Evolutionary conservation across 2,329 filamentous ascomycete species (phyloP), one percentile per base, ranked within the genome.

Genomic region (Hymenoscyphus occultus): DNA sequence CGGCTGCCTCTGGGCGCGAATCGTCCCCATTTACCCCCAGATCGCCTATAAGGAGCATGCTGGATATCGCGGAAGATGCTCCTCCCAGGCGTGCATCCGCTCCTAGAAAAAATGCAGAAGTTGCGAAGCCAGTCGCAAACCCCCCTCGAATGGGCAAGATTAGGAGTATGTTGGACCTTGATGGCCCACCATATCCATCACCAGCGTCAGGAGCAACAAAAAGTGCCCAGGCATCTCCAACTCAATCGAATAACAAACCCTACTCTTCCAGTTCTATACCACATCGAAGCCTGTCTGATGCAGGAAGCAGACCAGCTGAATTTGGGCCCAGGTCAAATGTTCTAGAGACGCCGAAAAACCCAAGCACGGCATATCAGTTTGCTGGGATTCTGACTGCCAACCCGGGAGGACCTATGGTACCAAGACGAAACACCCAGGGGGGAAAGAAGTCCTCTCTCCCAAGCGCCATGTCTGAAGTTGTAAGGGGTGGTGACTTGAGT

Each of bases 21-120:
- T 78, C 81, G 56, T 84, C 88, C 68, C 82, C 86, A 66, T 82
- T 83, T 77, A 62, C 78, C 13, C 85, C 87, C 57, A 84, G 82
- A 62, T 90, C 90, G 31, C 88, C 89, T 12, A 84, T 90, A 62
- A 83, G 89, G 70, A 91, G 86, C 76, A 86, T 82, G 73, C 80
- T 83, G 65, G 81, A 73, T 62, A 62, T 72, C 56, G 68, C 67
- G 31, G 62, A 68, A 56, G 39, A 45, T 56, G 40, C 61, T 70
- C 66, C 58, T 68, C 69, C 65, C 63, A 71, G 71, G 62, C 62
- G 73, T 68, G 67, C 70, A 62, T 66, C 67, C 42, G 69, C 73
- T 62, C 62, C 71, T 56, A 65, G 65, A 35, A 74, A 74, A 62
- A 76, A 74, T 59, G 73, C 78, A 69, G 78, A 80, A 39, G 74